Evolutionary conservation across 2,329 filamentous ascomycete genomes (phyloP).

Genomic region (Neonectria faginata): DNA sequence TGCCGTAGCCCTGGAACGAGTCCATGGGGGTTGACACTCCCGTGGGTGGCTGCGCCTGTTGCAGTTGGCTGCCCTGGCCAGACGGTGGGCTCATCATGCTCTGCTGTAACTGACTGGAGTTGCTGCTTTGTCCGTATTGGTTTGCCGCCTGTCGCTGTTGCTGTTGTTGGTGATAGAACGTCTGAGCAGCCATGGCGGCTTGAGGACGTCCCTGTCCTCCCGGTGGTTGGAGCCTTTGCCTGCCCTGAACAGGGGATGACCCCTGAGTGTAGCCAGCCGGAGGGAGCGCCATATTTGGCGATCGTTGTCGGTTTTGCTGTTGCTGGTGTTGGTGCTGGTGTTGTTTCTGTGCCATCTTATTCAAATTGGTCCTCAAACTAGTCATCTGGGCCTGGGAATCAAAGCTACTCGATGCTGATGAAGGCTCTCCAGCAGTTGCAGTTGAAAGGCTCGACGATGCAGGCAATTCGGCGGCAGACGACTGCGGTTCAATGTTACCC

Average conservation of each 20-base stretch:
- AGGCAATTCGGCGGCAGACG: slow-evolving; percentile 19
- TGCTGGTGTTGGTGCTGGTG: slow-evolving; percentile 3
- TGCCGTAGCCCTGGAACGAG: slow-evolving; percentile 36
- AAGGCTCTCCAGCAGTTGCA: slow-evolving; percentile 25
- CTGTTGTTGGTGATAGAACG: slow-evolving; percentile 30
- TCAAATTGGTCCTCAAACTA: slow-evolving; percentile 7
- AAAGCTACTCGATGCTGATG: slow-evolving; percentile 31
- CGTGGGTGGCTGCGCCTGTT: slow-evolving; percentile 27
- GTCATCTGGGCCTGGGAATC: slow-evolving; percentile 31
- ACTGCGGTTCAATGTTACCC: slow-evolving; percentile 25
- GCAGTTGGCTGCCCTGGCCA: slow-evolving; percentile 22
- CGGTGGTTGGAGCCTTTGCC: slow-evolving; percentile 16
- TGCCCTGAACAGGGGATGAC: slow-evolving; percentile 9
- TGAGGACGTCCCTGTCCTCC: slow-evolving; percentile 11
- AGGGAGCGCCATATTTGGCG: slow-evolving; percentile 20
- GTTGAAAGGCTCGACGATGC: slow-evolving; percentile 30
- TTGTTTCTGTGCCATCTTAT: slow-evolving; percentile 28
- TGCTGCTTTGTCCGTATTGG: slow-evolving; percentile 30
- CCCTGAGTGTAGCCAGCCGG: slow-evolving; percentile 16
- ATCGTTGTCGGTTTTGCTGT: slow-evolving; percentile 24
- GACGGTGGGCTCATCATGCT: slow-evolving; percentile 32
- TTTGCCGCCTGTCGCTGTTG: slow-evolving; percentile 35
- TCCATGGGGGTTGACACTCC: slow-evolving; percentile 26
- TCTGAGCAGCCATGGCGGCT: slow-evolving; percentile 23
- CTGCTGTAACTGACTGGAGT: slow-evolving; percentile 35